Conservation (phyloP, 768 basidiomycete genomes). For the Polyporus arcularius region DNA sequence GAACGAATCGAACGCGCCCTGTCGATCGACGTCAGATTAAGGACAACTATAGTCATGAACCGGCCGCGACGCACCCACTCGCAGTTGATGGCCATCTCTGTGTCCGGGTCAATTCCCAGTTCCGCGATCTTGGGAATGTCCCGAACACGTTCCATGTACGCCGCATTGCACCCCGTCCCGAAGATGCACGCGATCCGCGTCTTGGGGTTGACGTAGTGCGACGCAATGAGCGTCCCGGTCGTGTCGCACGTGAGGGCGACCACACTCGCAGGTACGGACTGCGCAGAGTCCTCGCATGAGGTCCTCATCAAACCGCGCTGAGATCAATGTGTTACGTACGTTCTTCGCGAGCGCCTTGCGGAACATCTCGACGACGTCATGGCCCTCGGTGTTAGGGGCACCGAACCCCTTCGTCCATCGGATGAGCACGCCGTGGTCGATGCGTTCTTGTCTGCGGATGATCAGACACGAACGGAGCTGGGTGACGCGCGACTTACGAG, state of each 20-base stretch:
- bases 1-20: slow-evolving; percentile 98
- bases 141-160: slow-evolving; percentile 90
- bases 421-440: slow-evolving; percentile 92
- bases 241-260: slow-evolving; percentile 97
- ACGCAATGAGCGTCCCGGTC: slow-evolving; percentile 96
- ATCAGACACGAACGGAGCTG: not conserved
- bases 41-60: no score
- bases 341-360: slow-evolving; percentile 73
- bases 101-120: slow-evolving; percentile 64
- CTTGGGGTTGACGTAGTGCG: slow-evolving; percentile 88
- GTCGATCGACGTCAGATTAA: slow-evolving; percentile 8
- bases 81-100: slow-evolving; percentile 94
- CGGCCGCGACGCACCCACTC: slow-evolving; percentile 79
- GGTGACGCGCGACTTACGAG: slow-evolving; percentile 52
- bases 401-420: slow-evolving; percentile 99
- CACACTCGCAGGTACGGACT: slow-evolving; percentile 84
- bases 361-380: slow-evolving; percentile 94
- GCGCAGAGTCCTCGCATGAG: slow-evolving; percentile 1
- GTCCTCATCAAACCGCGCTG: not conserved
- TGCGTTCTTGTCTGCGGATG: slow-evolving; percentile 74
- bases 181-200: slow-evolving; percentile 97
- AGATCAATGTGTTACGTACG: slow-evolving; percentile 44
- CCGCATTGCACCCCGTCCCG: slow-evolving; percentile 97
- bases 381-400: slow-evolving; percentile 86
- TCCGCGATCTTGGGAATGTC: slow-evolving; percentile 84